Base-by-base conservation (phyloP, 2,329 filamentous ascomycete genomes). In the Epichloe bromicola region DNA sequence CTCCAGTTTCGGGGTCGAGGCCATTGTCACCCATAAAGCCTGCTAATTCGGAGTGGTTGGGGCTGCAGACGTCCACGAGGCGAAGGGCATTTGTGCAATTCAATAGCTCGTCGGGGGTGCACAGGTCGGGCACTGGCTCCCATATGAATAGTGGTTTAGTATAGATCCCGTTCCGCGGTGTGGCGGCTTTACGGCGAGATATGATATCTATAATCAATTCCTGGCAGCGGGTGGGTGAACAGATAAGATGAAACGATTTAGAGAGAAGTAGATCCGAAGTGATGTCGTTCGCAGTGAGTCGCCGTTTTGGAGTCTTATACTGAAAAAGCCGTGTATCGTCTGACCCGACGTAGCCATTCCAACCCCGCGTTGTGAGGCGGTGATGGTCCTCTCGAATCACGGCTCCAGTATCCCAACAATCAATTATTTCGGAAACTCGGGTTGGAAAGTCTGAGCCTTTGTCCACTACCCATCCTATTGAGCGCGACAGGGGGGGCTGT, bases 51-150 rank as follows among this genome's bases (percentile, higher is more conserved):
- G 83, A 72, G 63, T 95, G 88, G 63, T 98, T 98, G 1, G 93
- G 93, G 56, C 77, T 81, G 65, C 79, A 80, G 51, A 84, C 69
- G 57, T 84, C 80, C 51, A 84, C 71, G 15, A 81, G 66, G 0
- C 78, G 77, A 12, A 83, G 69, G 11, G 76, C 76, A 57, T 83
- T 82, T 47, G 79, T 83, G 63, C 75, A 80, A 60, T 82, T 81
- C 11, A 83, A 70, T 30, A 83, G 68, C 62, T 84, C 76, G 41
- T 82, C 79, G 0, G 88, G 82, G 0, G 78, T 83, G 65, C 90
- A 96, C 1, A 88, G 75, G 66, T 96, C 88, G 1, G 93, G 93
- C 1, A 96, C 86, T 1, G 93, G 93, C 65, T 98, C 93, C 91
- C 91, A 98, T 49, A 97, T 80, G 64, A 96, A 88, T 6, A 89